These are phyloP conservation scores for Botrytis galanthina DNA, from an alignment of 2,329 filamentous ascomycete species.

Conservation along the genomic window DNA sequence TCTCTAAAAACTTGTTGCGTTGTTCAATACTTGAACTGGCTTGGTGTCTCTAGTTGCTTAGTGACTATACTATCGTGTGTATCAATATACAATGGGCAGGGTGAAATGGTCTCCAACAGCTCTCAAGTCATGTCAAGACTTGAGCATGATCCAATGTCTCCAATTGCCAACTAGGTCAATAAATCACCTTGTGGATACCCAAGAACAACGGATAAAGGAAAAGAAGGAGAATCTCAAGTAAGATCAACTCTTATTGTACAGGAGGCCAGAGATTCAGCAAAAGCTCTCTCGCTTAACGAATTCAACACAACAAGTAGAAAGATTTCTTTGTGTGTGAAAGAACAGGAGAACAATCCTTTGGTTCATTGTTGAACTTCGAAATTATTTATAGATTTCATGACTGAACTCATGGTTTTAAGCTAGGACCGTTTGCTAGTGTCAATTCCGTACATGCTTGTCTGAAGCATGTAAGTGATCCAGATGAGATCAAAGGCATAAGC, in stretches of 20 bases:
- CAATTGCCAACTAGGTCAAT: not conserved
- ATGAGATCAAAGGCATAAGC: conserved; percentile 5
- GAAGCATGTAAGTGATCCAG: not conserved
- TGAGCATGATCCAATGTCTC: not conserved
- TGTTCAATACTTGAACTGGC: not conserved
- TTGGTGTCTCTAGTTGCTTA: not conserved
- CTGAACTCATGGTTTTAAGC: not conserved
- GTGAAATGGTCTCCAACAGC: not conserved
- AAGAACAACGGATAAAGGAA: not conserved
- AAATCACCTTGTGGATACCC: not conserved
- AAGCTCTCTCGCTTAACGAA: too few relatives aligned
- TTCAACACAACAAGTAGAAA: not conserved
- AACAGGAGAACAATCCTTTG: not conserved
- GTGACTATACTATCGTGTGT: not conserved
- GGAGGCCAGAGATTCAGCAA: too few relatives aligned
- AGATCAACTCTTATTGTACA: not conserved
- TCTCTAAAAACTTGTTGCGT: not conserved
- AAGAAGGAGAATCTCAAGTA: not conserved
- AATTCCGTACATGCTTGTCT: not conserved
- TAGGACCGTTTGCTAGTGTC: not conserved
- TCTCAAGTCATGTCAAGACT: not conserved
- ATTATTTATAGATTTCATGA: not conserved
- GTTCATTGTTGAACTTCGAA: not conserved
- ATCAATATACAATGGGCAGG: not conserved
- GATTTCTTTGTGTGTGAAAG: not conserved